A percentile compares a stretch with the other conserved stretches of the same genome.
Evolutionary conservation across 306 rosid species (phyloP).

Genomic region (Corylus americana): DNA sequence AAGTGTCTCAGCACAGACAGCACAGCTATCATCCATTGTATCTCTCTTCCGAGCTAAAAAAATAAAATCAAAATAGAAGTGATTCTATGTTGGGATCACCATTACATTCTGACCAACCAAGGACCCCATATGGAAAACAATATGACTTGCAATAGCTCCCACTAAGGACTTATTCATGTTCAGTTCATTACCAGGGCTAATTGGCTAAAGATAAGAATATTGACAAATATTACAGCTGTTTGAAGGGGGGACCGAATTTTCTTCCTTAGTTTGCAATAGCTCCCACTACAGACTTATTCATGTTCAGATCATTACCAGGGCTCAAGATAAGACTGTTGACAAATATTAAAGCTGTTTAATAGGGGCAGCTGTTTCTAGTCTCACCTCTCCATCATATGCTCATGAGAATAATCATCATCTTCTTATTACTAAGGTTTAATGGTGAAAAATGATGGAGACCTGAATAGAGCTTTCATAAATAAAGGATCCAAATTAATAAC

Average conservation of each 20-base stretch:
- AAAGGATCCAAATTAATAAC: not conserved
- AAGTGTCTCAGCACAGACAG: conserved; percentile 89
- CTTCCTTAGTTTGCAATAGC: not conserved
- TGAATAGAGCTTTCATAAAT: not conserved
- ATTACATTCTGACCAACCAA: not conserved
- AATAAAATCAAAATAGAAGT: not conserved
- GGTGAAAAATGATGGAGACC: not conserved
- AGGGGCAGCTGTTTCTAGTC: not conserved
- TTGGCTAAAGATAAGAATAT: not conserved
- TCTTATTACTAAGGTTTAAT: not conserved
- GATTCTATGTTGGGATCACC: not conserved
- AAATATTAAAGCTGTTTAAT: not conserved
- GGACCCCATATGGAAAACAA: not conserved
- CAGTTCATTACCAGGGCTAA: not conserved
- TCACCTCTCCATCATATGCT: not conserved
- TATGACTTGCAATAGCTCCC: not conserved
- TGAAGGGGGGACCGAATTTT: not conserved
- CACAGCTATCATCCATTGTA: conserved; percentile 90
- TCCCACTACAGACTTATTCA: not conserved
- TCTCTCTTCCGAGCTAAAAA: not conserved
- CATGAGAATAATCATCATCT: not conserved
- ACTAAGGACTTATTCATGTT: not conserved
- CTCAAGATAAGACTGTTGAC: not conserved
- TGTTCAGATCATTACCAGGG: not conserved
- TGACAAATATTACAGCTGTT: not conserved